Evolutionary conservation across 2,329 filamentous ascomycete genomes (phyloP).

Genomic region (Pezicula neosporulosa): DNA sequence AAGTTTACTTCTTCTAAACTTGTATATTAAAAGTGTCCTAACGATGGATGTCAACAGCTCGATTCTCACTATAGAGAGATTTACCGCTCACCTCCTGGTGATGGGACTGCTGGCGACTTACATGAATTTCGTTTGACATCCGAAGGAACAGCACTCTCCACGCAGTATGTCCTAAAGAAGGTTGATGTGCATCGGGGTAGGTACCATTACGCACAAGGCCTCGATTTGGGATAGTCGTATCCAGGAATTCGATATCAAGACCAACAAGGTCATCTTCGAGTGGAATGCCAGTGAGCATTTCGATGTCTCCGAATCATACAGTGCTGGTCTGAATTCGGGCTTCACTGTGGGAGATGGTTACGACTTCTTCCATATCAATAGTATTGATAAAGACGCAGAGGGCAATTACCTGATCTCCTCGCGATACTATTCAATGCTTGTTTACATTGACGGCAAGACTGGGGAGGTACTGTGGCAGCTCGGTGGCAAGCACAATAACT

Average conservation of each 20-base stretch:
- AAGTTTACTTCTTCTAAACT: not conserved
- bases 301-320: conserved; percentile 4
- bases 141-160: conserved; percentile 38
- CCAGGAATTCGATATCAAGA: conserved; percentile 48
- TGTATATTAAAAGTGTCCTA: not conserved
- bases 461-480: conserved; percentile 43
- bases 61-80: not conserved
- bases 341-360: conserved; percentile 18
- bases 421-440: conserved; percentile 38
- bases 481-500: conserved; percentile 39
- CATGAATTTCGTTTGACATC: conserved; percentile 41
- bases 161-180: conserved; percentile 34
- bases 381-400: conserved; percentile 31
- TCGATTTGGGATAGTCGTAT: conserved; percentile 40
- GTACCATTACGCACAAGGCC: conserved; percentile 1
- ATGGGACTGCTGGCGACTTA: conserved; percentile 34
- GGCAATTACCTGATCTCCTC: conserved; percentile 45
- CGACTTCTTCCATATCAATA: conserved; percentile 29
- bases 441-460: conserved; percentile 37
- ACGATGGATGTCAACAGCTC: no score
- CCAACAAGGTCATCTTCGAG: conserved; percentile 44
- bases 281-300: conserved; percentile 35
- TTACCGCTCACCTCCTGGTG: conserved; percentile 12
- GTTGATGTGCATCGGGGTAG: conserved; percentile 23
- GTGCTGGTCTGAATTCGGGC: not conserved